phyloP scores from a whole-genome alignment of 2,329 filamentous ascomycete species.

The Xylariaceae sp. region DNA sequence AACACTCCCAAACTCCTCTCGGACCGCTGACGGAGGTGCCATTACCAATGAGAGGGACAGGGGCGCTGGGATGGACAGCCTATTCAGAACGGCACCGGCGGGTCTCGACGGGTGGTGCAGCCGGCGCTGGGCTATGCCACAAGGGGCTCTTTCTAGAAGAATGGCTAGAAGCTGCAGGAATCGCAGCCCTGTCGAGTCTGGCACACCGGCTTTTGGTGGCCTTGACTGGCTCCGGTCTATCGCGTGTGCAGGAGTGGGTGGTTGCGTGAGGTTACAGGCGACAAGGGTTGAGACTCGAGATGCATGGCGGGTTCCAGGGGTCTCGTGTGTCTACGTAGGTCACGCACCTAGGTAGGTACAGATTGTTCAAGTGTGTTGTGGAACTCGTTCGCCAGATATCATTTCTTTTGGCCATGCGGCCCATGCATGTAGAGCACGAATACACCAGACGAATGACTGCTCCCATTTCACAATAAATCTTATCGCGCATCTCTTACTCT shows the following conservation, averaged over 20 bases:
- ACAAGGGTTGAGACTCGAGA: too few relatives aligned
- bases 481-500: too few relatives aligned
- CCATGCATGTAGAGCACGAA: too few relatives aligned
- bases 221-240: conserved; percentile 2
- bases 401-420: too few relatives aligned
- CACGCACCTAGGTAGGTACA: too few relatives aligned
- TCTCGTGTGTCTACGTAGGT: conserved; percentile 6
- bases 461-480: too few relatives aligned
- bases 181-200: conserved; percentile 6
- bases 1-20: conserved; percentile 13
- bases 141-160: conserved; percentile 15
- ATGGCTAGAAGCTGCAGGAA: conserved; percentile 14
- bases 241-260: conserved; percentile 6
- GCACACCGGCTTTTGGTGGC: conserved; percentile 3
- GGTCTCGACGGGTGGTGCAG: conserved; percentile 3
- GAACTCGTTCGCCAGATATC: too few relatives aligned
- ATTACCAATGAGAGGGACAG: conserved; percentile 17
- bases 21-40: conserved; percentile 14
- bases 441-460: too few relatives aligned
- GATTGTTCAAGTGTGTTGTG: too few relatives aligned
- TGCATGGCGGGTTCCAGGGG: conserved; percentile 4
- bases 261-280: too few relatives aligned
- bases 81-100: conserved; percentile 5
- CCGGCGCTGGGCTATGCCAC: conserved; percentile 11
- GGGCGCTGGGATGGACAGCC: conserved; percentile 4